Conservation (phyloP, 495 filamentous ascomycete genomes). For the Podospora australis region DNA sequence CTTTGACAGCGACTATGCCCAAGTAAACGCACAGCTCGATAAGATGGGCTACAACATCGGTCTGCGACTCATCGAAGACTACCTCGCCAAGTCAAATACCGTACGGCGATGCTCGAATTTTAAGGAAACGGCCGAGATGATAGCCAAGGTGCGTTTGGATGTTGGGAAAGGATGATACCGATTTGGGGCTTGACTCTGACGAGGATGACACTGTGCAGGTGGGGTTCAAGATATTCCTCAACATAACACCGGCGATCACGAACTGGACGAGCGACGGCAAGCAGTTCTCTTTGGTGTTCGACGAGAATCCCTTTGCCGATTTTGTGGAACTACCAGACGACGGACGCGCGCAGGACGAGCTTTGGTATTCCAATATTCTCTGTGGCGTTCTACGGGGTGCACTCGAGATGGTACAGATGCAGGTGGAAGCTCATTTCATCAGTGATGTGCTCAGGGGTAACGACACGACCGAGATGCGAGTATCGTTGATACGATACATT, state of each 20-base stretch:
- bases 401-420: conserved; percentile 99
- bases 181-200: background rate
- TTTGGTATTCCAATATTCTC: conserved; percentile 97
- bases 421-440: conserved; percentile 94
- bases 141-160: conserved; percentile 66
- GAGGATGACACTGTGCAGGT: conserved; percentile 52
- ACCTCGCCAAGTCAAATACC: conserved; percentile 86
- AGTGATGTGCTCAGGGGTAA: conserved; percentile 91
- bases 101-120: conserved; percentile 84
- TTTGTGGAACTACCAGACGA: conserved; percentile 98
- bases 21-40: conserved; percentile 95
- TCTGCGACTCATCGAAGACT: conserved; percentile 92
- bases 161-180: background rate
- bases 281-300: conserved; percentile 90
- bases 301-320: conserved; percentile 94
- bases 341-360: conserved; percentile 87
- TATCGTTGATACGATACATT: conserved; percentile 87
- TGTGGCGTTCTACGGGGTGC: conserved; percentile 88
- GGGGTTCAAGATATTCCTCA: conserved; percentile 98
- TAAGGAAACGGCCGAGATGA: conserved; percentile 91
- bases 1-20: conserved; percentile 83
- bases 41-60: conserved; percentile 99
- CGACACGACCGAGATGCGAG: conserved; percentile 94
- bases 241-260: conserved; percentile 89
- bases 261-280: conserved; percentile 96